Base-by-base conservation (phyloP, 768 basidiomycete genomes). In the Xerocomellus amylosporus region DNA sequence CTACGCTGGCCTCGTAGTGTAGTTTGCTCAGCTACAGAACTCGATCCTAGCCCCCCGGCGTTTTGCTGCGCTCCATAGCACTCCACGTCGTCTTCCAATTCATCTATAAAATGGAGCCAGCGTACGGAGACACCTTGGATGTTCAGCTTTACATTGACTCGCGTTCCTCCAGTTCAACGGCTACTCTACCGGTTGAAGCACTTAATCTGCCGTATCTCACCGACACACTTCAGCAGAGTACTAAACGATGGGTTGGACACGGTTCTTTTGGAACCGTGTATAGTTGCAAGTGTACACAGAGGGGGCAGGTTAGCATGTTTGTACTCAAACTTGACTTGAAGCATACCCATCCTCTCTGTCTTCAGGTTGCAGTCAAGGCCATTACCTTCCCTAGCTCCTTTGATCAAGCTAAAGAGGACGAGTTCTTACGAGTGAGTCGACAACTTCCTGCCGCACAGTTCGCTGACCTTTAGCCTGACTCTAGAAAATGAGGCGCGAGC, bases 341-440 rank as follows among this genome's bases (percentile, higher is more conserved):
- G 7, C 17, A n/a, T 22, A 45, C 22, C 31, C 8, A 12, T 19
- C 13, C n/a, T 19, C 28, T 2, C 20, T 33, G 8, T 33, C 0
- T 46, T 31, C 15, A 58, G 57, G 55, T 58, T 6, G 55, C 57
- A 1, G 28, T 57, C 1, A 58, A 58, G 30, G 55, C 39, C 1
- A 42, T 58, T 24, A 4, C 2, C 24, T 20, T 51, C 5, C 39
- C 15, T 26, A 6, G 2, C 6, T 12, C 0, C 43, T 28, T 28
- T 28, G 8, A 28, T 2, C n/a, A 8, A 24, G 1, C 2, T 5
- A 22, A 31, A 4, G 22, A 28, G n/a, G 28, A 24, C 2, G n/a
- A 20, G 1, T 19, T 56, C 19, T 0, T n/a, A 10, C 47, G 54
- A 20, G 57, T 56, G 15, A 51, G 57, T 28, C 17, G 9, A 33